Evolutionary conservation across 1,139 yeast genomes (phyloP), one percentile per base, ranked within the genome.

Genomic region (Geotrichum europaeum): DNA sequence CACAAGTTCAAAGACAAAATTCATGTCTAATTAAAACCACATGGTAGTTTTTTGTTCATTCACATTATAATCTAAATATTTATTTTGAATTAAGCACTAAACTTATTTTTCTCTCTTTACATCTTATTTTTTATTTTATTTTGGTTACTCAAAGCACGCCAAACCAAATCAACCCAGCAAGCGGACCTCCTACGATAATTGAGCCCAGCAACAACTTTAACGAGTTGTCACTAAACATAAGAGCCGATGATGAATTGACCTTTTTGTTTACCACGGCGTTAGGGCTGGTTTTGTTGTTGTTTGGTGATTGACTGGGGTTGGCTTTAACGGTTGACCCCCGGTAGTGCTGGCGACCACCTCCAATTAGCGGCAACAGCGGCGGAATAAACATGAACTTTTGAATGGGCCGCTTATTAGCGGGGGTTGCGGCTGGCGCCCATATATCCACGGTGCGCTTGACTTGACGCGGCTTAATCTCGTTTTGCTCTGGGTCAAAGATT

Each of bases 131-230:
- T 28, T 28, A 4, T 28, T 28, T 28, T 28, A 2, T 25, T 49
- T 18, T 25, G 10, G 13, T 53, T 13, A 34, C 12, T 43, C 47
- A 57, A n/a, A 57, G 2, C 10, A 53, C 15, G 10, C 55, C 60
- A 54, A 58, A 22, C 60, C 60, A 58, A 9, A 52, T 50, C 28
- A 58, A 24, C 15, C 60, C 60, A 2, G 57, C 57, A 9, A 58
- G 9, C 1, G 57, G 60, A 7, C 57, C 60, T 10, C 60, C 60
- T n/a, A 58, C 32, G 6, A 54, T 9, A 40, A 54, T 34, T 15
- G 60, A 49, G 36, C 47, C 52, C 15, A 54, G n/a, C 30, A 58
- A 30, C 7, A 58, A 45, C 24, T 58, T 54, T 12, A 50, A 10
- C 10, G 57, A 53, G 25, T 2, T 49, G 15, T 43, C 22, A 24